Base-by-base conservation (phyloP, 352 stramenopile species). In the Thraustochytrium striatum region DNA sequence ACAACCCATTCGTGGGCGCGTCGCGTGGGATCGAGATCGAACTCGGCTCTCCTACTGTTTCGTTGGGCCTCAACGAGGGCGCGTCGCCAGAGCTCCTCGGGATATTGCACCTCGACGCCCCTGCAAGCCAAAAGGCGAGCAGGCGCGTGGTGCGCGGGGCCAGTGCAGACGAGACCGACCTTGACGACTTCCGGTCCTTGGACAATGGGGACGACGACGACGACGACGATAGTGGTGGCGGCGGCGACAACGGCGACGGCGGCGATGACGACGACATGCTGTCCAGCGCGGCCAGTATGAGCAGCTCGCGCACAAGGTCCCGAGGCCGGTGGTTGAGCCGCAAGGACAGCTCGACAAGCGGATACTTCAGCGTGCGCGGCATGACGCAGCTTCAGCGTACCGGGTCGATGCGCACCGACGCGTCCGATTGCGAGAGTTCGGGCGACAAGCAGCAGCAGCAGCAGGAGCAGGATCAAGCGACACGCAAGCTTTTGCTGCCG, bases 151-250 rank as follows among this genome's bases (percentile, higher is more conserved):
- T n/a, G n/a, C n/a, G n/a, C n/a, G n/a, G n/a, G n/a, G n/a, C n/a
- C n/a, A n/a, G n/a, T n/a, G n/a, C 59, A 2, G 25, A 53, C 11
- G 33, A 32, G 16, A 70, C 59, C 21, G 53, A 50, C 41, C 30
- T 52, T 2, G 59, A 70, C 5, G 59, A 70, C 41, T 70, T 70
- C 33, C 59, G 53, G n/a, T 70, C 59, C 3, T 19, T 70, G 8
- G 59, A n/a, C 25, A 70, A 8, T 16, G 41, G 11, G 33, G 59
- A 32, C 21, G 59, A 70, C 13, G 58, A 69, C 38, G 33, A 50
- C 0, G 25, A 3, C n/a, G 58, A 2, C 19, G 58, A 25, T 9
- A 61, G 7, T n/a, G 11, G 9, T 21, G 9, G 11, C 11, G 9
- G 32, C n/a, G 53, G 28, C 28, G 32, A 9, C 28, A 21, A 30